phyloP scores from a whole-genome alignment of 208 protist species.

The Endotrypanum monterogeii region DNA sequence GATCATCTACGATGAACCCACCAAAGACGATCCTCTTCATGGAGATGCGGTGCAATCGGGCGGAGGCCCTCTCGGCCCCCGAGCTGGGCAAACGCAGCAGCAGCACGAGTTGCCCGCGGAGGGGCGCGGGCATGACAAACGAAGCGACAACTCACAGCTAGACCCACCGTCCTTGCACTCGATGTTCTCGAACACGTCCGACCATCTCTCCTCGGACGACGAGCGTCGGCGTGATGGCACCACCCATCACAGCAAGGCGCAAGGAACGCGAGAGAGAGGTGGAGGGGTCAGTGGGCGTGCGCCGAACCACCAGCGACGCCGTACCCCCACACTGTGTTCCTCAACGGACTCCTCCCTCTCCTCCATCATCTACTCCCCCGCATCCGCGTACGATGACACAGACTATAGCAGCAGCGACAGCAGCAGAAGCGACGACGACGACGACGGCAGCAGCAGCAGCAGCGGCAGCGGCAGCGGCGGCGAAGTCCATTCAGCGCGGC shows the following conservation, averaged over 20 bases:
- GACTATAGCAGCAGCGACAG: neutral
- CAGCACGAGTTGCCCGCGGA: neutral
- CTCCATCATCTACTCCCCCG: neutral
- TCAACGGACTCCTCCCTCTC: neutral
- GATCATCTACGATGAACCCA: neutral
- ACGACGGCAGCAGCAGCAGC: neutral
- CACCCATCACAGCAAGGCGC: neutral
- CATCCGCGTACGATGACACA: neutral
- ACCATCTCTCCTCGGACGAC: neutral
- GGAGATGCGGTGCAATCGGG: neutral
- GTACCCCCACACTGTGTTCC: neutral
- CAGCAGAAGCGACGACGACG: neutral
- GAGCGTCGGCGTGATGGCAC: neutral
- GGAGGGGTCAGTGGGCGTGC: neutral
- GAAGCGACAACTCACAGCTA: neutral
- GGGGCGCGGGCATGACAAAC: neutral
- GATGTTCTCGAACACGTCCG: neutral
- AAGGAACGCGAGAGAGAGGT: neutral
- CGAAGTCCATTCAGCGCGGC: neutral
- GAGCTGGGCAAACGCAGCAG: neutral
- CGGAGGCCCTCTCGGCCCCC: neutral
- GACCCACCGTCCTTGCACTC: neutral
- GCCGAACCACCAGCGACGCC: neutral
- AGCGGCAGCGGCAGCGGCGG: neutral
- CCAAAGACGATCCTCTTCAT: neutral